phyloP scores from a whole-genome alignment of 2,329 filamentous ascomycete genomes.

The Cladosporium sp. region DNA sequence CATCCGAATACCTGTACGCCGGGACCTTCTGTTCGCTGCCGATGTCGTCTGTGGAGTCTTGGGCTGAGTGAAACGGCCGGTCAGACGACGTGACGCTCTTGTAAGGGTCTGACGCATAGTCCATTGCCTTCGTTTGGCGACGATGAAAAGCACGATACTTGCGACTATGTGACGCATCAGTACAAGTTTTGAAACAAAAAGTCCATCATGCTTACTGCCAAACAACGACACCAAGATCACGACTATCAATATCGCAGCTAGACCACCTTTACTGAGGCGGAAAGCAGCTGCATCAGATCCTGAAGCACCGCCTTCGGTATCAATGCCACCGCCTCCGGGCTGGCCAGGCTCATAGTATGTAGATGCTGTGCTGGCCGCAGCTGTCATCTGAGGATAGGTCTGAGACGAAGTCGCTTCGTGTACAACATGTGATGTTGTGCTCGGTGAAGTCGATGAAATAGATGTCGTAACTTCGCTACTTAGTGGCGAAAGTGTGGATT shows the following conservation, averaged over 20 bases:
- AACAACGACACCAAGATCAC: slow-evolving; percentile 62
- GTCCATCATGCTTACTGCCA: slow-evolving; percentile 58
- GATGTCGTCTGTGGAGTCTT: slow-evolving; percentile 8
- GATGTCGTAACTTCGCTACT: neutral
- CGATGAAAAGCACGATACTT: slow-evolving; percentile 68
- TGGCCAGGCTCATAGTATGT: slow-evolving; percentile 11
- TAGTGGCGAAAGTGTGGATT: neutral
- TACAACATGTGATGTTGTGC: neutral
- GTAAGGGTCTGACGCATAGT: slow-evolving; percentile 71
- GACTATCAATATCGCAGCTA: slow-evolving; percentile 73
- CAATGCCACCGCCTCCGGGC: slow-evolving; percentile 21
- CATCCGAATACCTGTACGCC: slow-evolving; percentile 28
- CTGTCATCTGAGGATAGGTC: neutral
- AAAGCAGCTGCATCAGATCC: slow-evolving; percentile 60
- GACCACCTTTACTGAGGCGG: slow-evolving; percentile 65
- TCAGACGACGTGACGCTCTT: slow-evolving; percentile 57
- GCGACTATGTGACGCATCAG: slow-evolving; percentile 51
- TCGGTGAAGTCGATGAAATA: slow-evolving; percentile 2
- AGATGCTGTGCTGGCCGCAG: neutral
- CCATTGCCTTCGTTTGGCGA: slow-evolving; percentile 86
- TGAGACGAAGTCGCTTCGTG: slow-evolving; percentile 2
- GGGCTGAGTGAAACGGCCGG: slow-evolving; percentile 38
- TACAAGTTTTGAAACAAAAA: neutral
- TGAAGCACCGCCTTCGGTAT: slow-evolving; percentile 59
- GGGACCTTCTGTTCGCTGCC: slow-evolving; percentile 24